phyloP scores from a whole-genome alignment of 2,329 filamentous ascomycete genomes.

The Ceratocystiopsis minuta region DNA sequence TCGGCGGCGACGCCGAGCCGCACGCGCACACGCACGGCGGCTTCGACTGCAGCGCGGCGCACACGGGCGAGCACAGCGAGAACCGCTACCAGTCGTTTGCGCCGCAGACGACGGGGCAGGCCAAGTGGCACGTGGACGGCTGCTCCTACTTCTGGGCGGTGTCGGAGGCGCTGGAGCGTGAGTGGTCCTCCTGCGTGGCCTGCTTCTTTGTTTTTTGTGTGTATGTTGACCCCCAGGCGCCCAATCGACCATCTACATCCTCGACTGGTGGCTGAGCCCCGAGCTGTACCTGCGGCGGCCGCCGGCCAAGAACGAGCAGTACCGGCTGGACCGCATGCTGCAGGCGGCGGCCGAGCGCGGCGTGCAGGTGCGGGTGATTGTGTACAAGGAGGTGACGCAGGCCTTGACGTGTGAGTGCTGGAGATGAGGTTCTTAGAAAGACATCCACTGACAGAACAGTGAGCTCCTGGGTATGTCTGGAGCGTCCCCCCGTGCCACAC shows the following conservation, averaged over 20 bases:
- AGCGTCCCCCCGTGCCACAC: too few relatives aligned
- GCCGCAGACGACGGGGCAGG: slow-evolving; percentile 51
- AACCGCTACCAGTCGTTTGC: slow-evolving; percentile 54
- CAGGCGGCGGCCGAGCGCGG: slow-evolving; percentile 67
- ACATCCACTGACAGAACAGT: too few relatives aligned
- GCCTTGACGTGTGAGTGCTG: slow-evolving; percentile 53
- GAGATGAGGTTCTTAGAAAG: neutral
- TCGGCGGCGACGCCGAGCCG: slow-evolving; percentile 14
- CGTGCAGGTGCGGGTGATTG: slow-evolving; percentile 68
- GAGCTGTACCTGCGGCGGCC: slow-evolving; percentile 77
- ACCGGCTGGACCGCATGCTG: slow-evolving; percentile 69
- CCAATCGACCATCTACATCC: slow-evolving; percentile 59
- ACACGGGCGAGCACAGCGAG: slow-evolving; percentile 23
- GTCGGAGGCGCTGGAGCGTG: slow-evolving; percentile 52
- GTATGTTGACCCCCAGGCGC: slow-evolving; percentile 14
- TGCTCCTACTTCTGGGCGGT: slow-evolving; percentile 77
- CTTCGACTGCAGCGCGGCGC: slow-evolving; percentile 22
- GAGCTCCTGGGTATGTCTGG: too few relatives aligned
- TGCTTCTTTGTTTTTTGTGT: too few relatives aligned
- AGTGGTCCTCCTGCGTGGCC: too few relatives aligned
- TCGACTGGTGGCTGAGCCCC: slow-evolving; percentile 82
- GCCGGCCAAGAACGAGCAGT: slow-evolving; percentile 63
- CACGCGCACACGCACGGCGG: slow-evolving; percentile 29
- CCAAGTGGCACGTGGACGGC: slow-evolving; percentile 79
- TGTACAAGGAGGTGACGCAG: slow-evolving; percentile 81